Evolutionary conservation across 1,284 basidiomycete species (phyloP).

Genomic region (Irpex sp.): DNA sequence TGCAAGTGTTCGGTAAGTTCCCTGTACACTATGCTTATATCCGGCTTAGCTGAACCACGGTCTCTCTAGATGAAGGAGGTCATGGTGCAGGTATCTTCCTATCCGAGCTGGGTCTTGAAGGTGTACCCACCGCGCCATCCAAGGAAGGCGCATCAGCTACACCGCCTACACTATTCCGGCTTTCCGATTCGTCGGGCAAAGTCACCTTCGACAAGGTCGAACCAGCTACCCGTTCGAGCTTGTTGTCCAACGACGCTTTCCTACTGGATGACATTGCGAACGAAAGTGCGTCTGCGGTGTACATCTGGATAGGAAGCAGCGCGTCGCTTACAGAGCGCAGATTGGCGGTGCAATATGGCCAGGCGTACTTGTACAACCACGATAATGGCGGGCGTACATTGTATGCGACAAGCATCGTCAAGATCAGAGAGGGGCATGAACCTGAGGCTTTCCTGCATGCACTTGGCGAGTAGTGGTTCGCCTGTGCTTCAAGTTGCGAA

Average conservation of each 20-base stretch:
- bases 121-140: slow-evolving; percentile 15
- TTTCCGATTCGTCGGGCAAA: slow-evolving; percentile 44
- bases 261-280: slow-evolving; percentile 39
- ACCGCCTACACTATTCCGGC: slow-evolving; percentile 37
- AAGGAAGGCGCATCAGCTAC: slow-evolving; percentile 1
- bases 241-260: slow-evolving; percentile 46
- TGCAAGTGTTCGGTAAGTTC: slow-evolving; percentile 49
- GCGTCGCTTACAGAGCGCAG: slow-evolving; percentile 47
- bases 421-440: slow-evolving; percentile 50
- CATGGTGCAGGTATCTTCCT: slow-evolving; percentile 45
- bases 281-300: slow-evolving; percentile 38
- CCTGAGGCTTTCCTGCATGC: slow-evolving; percentile 37
- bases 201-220: slow-evolving; percentile 36
- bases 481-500: not conserved
- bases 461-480: slow-evolving; percentile 13
- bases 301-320: slow-evolving; percentile 53
- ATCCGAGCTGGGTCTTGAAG: slow-evolving; percentile 34
- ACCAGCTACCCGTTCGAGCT: slow-evolving; percentile 27
- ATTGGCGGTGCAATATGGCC: slow-evolving; percentile 50
- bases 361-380: slow-evolving; percentile 45
- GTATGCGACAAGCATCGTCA: slow-evolving; percentile 41
- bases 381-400: slow-evolving; percentile 21
- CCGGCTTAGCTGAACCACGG: not conserved
- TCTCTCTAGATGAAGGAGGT: slow-evolving; percentile 43
- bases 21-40: not conserved